Base-by-base conservation (phyloP, 495 filamentous ascomycete species). In the Rusavskia elegans region DNA sequence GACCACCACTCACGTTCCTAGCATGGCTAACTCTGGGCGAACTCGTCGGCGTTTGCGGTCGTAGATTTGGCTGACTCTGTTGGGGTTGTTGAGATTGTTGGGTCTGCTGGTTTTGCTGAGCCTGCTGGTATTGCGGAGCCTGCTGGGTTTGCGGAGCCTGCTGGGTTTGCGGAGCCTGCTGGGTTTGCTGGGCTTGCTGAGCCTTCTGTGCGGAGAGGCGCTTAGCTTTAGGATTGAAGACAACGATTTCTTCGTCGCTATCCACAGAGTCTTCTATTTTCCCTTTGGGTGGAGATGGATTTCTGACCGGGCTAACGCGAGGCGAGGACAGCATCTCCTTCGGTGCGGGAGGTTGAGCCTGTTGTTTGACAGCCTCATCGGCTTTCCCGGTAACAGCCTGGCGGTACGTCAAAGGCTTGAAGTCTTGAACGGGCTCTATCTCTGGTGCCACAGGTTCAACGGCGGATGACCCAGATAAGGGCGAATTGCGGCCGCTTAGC, bases 231-330 rank as follows among this genome's bases (percentile, higher is more conserved):
- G 73, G 73, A 38, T 74, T 71, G 57, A 77, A 74, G 27, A 80
- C 73, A 7, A 81, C 65, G 45, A 77, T 74, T 56, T 82, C 78
- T 50, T 80, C 79, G 23, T 81, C 78, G 48, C 73, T 77, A 7
- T 52, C 59, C 50, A 59, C 55, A 46, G 44, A 11, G 0, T 35
- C 32, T 35, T 35, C 32, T 8, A 11, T 16, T 30, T 46, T 17
- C 44, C 29, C 14, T 23, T 46, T 46, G 14, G 44, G 19, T 13
- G 44, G 21, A 8, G 14, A 25, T 29, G 21, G 21, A 46, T 46
- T 13, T 46, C 44, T 46, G 6, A 46, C 44, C 2, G 44, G 44
- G 44, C 32, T 51, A 21, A 50, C 52, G 53, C 36, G 49, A 54
- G 11, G 59, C 59, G 45, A 64, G 45, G 23, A 53, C 44, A 25